A percentile compares a stretch with the other conserved stretches of the same genome.
These are phyloP conservation scores for Wallacemonas sp. DNA, from an alignment of 208 protist genomes.

Conservation along the genomic window DNA sequence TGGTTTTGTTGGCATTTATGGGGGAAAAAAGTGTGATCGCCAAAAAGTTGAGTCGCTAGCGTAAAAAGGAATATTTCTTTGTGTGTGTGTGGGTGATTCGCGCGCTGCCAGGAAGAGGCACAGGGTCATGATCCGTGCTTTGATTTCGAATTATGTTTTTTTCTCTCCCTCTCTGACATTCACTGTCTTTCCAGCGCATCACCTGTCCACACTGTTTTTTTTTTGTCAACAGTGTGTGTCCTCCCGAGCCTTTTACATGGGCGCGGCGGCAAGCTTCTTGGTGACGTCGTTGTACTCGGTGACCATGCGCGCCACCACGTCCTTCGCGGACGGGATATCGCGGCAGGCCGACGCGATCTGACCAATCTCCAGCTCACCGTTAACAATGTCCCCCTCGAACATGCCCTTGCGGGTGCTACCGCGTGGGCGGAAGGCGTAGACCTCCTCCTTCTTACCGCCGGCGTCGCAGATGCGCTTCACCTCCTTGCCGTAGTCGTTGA, in stretches of 20 bases:
- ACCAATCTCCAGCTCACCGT: constrained; percentile 71
- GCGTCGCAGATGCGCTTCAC: constrained; percentile 36
- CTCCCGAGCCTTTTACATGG: neutral
- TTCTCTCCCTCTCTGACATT: no score
- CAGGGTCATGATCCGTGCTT: no score
- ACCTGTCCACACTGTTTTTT: neutral
- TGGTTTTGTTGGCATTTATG: no score
- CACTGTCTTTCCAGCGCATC: neutral
- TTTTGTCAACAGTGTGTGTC: neutral
- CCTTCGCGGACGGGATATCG: constrained; percentile 38
- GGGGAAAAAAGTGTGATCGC: no score
- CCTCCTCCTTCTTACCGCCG: constrained; percentile 41
- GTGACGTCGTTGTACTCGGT: constrained; percentile 42
- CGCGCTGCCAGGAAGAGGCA: no score
- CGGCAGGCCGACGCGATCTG: constrained; percentile 50
- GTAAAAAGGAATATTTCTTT: no score
- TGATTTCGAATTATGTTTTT: no score
- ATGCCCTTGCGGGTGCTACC: constrained; percentile 55
- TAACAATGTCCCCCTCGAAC: constrained; percentile 50
- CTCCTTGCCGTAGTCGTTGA: constrained; percentile 63
- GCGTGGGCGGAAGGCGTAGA: constrained; percentile 40
- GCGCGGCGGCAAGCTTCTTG: constrained; percentile 6
- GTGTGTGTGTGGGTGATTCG: no score
- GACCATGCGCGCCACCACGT: constrained; percentile 55
- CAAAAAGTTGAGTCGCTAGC: no score